Base-by-base conservation (phyloP, 2,329 filamentous ascomycete genomes). In the Alternaria metachromatica region DNA sequence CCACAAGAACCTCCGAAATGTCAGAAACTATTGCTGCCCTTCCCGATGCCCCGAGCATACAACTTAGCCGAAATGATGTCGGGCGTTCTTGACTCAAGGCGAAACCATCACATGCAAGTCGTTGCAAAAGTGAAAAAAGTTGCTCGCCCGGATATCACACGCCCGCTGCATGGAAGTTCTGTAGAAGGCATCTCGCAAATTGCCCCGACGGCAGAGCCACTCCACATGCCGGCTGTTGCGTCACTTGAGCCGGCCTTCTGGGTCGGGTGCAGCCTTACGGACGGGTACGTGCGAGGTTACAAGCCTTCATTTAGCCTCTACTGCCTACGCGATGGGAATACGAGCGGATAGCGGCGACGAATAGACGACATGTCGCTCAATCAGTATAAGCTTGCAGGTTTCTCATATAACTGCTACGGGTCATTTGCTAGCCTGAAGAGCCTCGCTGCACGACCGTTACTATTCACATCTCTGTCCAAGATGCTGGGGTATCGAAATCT, bases 291-390 rank as follows among this genome's bases (percentile, higher is more conserved):
- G 59, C 62, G 28, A 57, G 43, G 30, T 30, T 48, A 45, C 65
- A 60, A 57, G 28, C 48, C 58, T 55, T 26, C 25, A 61, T 66
- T 68, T 67, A 70, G 63, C 67, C 67, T 63, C 28, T 33, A 59
- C 56, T 51, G 54, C 62, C 45, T 55, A 33, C 54, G 30, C 59
- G 23, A 50, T 23, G 41, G 45, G 20, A 18, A 45, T 50, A 60
- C 48, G 41, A 48, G 57, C 44, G 18, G 44, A 44, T n/a, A 45
- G 37, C 20, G 26, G 25, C 26, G 23, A 41, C 33, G 15, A 23
- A 15, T 50, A 55, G 43, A 59, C 33, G 45, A 57, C 30, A 44
- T 13, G 28, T 56, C 55, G 41, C 64, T 59, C 23, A 20, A 58
- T 54, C 41, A 25, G 45, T 56, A 15, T 12, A 45, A 21, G 26